phyloP scores from a whole-genome alignment of 2,329 filamentous ascomycete genomes.

The Dothistroma pini region DNA sequence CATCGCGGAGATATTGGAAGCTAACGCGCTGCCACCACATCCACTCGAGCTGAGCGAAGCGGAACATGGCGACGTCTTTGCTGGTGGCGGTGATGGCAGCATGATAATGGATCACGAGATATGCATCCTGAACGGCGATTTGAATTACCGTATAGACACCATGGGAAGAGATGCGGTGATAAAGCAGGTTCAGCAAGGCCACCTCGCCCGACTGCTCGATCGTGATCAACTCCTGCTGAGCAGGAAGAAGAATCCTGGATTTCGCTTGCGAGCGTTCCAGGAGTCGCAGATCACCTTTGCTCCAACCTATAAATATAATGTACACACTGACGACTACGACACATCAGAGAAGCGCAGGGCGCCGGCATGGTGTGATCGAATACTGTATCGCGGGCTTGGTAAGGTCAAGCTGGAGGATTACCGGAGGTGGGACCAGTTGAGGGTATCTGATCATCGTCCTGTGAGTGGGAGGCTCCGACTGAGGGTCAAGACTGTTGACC shows the following conservation, averaged over 20 bases:
- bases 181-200: constrained; percentile 73
- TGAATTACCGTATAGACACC: constrained; percentile 97
- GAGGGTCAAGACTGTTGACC: constrained; percentile 75
- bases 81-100: constrained; percentile 88
- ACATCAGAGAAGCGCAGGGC: constrained; percentile 83
- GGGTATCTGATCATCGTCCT: constrained; percentile 87
- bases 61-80: constrained; percentile 69
- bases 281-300: constrained; percentile 88
- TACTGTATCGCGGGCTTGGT: constrained; percentile 79
- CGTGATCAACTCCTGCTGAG: constrained; percentile 90
- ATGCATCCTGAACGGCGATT: constrained; percentile 91
- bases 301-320: constrained; percentile 98
- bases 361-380: constrained; percentile 93
- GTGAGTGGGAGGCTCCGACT: constrained; percentile 83
- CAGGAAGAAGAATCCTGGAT: constrained; percentile 81
- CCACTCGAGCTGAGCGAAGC: constrained; percentile 50
- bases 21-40: constrained; percentile 62
- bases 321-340: constrained; percentile 91
- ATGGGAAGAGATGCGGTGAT: constrained; percentile 94
- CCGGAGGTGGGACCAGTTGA: constrained; percentile 73
- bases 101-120: constrained; percentile 97
- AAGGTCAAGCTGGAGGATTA: constrained; percentile 87
- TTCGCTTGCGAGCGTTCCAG: constrained; percentile 83
- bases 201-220: constrained; percentile 81
- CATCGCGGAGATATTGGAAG: constrained; percentile 82